phyloP scores from a whole-genome alignment of 1,139 yeast species.

The Nematodospora anomalae region DNA sequence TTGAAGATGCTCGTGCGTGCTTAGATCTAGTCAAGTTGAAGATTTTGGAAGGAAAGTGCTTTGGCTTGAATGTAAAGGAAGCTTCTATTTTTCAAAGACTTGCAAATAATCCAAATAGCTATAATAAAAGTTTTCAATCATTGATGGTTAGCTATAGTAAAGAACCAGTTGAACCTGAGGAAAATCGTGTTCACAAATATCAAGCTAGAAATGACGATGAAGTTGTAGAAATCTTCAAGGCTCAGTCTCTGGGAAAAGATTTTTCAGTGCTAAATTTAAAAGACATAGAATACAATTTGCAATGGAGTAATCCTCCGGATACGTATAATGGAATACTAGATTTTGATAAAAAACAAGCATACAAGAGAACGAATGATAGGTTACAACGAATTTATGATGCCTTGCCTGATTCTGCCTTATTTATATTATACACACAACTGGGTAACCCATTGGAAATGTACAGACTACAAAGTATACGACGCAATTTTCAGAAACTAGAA shows the following conservation, averaged over 20 bases:
- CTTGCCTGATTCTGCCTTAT: constrained; percentile 58
- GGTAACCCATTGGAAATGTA: constrained; percentile 60
- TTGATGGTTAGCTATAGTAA: constrained; percentile 38
- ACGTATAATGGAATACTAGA: constrained; percentile 24
- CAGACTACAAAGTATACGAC: constrained; percentile 43
- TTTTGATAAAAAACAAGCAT: constrained; percentile 19
- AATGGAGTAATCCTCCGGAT: constrained; percentile 23
- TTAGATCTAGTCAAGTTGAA: constrained; percentile 73
- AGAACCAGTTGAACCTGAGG: constrained; percentile 22
- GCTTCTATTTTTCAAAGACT: constrained; percentile 30
- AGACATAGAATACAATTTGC: constrained; percentile 53
- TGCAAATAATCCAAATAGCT: constrained; percentile 11
- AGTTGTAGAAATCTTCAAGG: constrained; percentile 41
- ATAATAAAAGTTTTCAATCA: constrained; percentile 30
- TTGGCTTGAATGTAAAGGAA: constrained; percentile 55
- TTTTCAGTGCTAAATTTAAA: constrained; percentile 55
- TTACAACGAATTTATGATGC: constrained; percentile 49
- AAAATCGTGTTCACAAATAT: constrained; percentile 24
- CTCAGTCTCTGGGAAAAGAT: constrained; percentile 35
- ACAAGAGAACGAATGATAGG: constrained; percentile 39
- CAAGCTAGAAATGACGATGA: constrained; percentile 62
- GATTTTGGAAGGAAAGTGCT: constrained; percentile 60
- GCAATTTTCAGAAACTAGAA: constrained; percentile 23
- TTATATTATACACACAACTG: constrained; percentile 62
- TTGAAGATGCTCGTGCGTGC: constrained; percentile 83